Evolutionary conservation across 768 basidiomycete genomes (phyloP), one percentile per base, ranked within the genome.

Genomic region (Termitomyces sp.): DNA sequence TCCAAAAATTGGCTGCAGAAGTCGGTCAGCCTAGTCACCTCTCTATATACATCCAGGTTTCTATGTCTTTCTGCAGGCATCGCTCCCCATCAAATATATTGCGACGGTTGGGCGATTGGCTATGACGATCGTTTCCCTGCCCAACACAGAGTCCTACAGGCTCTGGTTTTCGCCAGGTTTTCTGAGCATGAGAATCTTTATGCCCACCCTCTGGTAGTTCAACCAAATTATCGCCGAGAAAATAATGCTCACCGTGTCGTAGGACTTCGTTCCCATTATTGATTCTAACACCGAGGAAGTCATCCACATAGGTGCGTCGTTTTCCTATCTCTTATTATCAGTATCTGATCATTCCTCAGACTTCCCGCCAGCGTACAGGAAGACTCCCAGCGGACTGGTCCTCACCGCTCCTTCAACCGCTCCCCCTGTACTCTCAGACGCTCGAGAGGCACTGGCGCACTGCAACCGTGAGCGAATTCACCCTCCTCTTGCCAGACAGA

Each of bases 101-200:
- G 87, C 50, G 93, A 94, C 59, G 92, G 93, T 2, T 98, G 94
- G 94, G 83, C 89, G 0, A 87, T 98, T 61, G 94, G 94, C 37
- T 91, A 88, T 61, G 94, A 98, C 62, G 85, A 86, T 22, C 86
- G 94, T 13, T 97, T 95, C 77, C 87, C 90, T 0, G 75, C 79
- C 46, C 70, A 71, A 18, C 74, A 75, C 46, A 82, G 89, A 34
- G 74, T 95, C 27, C 92, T 94, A 65, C 94, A 94, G 66, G 92
- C 85, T 7, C 69, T 94, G 4, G 65, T 88, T 18, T 94, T 88
- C 66, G 91, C 91, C 7, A 80, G 94, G 22, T 83, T 85, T 59
- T 82, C 82, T 2, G 74, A 82, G 54, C 86, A 96, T 64, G 91
- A 92, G 46, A 94, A 96, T 68, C 79, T 94, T 8, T 95, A 95